Evolutionary conservation across 306 rosid genomes (phyloP).

Genomic region (Herpetospermum pedunculosum): DNA sequence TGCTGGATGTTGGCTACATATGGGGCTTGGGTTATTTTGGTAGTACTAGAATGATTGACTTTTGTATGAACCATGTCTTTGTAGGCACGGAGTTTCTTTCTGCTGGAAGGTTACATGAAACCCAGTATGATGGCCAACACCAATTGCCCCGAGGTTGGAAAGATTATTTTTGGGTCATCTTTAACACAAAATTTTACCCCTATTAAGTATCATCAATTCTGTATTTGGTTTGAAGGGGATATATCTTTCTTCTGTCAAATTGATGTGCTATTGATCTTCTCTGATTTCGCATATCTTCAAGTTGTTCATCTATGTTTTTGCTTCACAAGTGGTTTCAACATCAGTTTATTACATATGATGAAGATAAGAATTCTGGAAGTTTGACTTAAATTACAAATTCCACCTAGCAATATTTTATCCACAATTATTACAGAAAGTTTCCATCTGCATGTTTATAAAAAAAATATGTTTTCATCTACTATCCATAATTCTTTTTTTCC

Average conservation of each 20-base stretch:
- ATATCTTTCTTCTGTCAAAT: neutral
- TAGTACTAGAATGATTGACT: neutral
- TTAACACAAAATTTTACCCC: neutral
- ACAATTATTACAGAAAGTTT: neutral
- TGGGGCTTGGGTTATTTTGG: neutral
- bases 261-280: neutral
- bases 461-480: no score
- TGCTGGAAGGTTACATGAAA: constrained; percentile 32
- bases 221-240: neutral
- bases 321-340: neutral
- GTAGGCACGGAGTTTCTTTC: constrained; percentile 44
- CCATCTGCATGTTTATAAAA: neutral
- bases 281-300: neutral
- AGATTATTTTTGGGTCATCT: neutral
- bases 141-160: constrained; percentile 55
- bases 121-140: constrained; percentile 31
- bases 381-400: neutral
- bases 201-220: neutral
- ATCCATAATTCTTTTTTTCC: no score
- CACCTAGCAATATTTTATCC: neutral
- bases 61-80: constrained; percentile 8
- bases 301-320: neutral
- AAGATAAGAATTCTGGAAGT: neutral
- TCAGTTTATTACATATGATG: neutral
- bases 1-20: neutral